phyloP scores from a whole-genome alignment of 805 yeast species.

The Blastobotrys parvus region DNA sequence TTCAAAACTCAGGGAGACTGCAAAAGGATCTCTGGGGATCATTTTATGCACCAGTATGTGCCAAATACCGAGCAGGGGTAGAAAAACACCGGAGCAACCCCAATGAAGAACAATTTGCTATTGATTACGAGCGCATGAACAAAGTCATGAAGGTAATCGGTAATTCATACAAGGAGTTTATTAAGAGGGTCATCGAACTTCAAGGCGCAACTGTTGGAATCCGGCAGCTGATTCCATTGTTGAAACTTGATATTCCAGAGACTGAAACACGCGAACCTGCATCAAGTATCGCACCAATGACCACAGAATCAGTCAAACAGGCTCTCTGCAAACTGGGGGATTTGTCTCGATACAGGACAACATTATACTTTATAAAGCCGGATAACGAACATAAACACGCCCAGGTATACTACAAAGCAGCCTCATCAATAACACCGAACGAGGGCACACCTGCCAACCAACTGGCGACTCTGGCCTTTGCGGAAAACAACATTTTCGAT shows the following conservation, averaged over 20 bases:
- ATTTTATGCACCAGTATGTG: not conserved
- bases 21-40: not conserved
- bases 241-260: constrained; percentile 1
- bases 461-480: constrained; percentile 6
- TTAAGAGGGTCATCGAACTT: constrained; percentile 5
- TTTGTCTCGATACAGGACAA: constrained; percentile 11
- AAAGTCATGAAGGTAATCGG: constrained; percentile 1
- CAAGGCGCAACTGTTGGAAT: constrained; percentile 3
- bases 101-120: not conserved
- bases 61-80: not conserved
- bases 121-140: not conserved
- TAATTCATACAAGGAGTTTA: constrained; percentile 1
- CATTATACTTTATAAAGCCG: not conserved
- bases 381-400: constrained; percentile 7
- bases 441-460: constrained; percentile 10
- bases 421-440: constrained; percentile 1
- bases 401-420: constrained; percentile 8
- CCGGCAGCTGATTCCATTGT: not conserved
- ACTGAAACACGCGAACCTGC: not conserved
- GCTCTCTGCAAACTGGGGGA: constrained; percentile 10
- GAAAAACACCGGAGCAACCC: not conserved
- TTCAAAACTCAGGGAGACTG: not conserved
- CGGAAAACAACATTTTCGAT: constrained; percentile 3
- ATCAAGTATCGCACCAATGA: not conserved
- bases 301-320: not conserved